Base-by-base conservation (phyloP, 2,329 filamentous ascomycete genomes). In the Penicillium sp. region DNA sequence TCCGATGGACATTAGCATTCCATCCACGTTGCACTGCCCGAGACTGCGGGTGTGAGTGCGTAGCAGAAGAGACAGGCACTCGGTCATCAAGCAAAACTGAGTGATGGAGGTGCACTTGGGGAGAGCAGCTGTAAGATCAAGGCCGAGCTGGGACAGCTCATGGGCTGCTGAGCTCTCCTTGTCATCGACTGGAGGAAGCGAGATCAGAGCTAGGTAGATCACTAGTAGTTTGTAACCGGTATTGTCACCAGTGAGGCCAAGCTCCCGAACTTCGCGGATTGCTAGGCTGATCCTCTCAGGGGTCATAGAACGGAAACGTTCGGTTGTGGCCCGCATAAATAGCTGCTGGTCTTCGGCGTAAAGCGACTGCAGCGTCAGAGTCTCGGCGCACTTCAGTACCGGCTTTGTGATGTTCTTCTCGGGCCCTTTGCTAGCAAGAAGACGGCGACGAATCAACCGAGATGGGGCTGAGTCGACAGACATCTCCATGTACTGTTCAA, bases 11-110 rank as follows among this genome's bases (percentile, higher is more conserved):
- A 69, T 60, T 24, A 79, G 65, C 12, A 76, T 58, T 42, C 62
- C 68, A 54, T 79, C 77, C 28, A 78, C 68, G 51, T 77, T 75
- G 66, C 70, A 74, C 55, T 79, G 76, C 12, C 70, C 70, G 21
- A 79, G 65, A 18, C 69, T 69, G 38, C 68, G 69, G 21, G 74
- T 67, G 49, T 77, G 74, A 8, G 58, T 64, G 39, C 74, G 72
- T 16, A 77, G 67, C 23, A 76, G 59, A 10, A 71, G 59, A 42
- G 71, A 71, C 23, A 76, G 52, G 44, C 68, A 70, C 49, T 77
- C 75, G 6, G 70, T 63, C 18, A 69, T 67, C 21, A 76, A 64
- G 44, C 63, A 72, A 51, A 76, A 75, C 31, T 69, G 67, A 57
- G 72, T 74, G 49, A 71, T 69, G 6, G 66, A 68, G 12, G 57